phyloP scores from a whole-genome alignment of 352 stramenopile species.

The Pythium biforme region DNA sequence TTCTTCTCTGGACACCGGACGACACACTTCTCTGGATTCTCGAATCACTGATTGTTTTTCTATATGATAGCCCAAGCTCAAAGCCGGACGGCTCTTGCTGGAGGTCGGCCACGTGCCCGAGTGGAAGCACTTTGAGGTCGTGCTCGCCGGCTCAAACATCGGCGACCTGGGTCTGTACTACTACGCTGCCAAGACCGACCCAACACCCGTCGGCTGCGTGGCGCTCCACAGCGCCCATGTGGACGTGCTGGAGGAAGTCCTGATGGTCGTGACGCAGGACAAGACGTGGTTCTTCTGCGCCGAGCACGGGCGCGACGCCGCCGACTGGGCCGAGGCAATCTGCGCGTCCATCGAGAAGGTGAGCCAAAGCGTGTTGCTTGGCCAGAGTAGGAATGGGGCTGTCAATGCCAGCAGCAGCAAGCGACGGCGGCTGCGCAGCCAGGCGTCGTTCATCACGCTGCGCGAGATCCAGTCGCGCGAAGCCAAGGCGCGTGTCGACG shows the following conservation, averaged over 20 bases:
- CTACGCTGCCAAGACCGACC: conserved; percentile 44
- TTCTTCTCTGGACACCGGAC: background rate
- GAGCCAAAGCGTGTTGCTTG: conserved; percentile 23
- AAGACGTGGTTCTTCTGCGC: conserved; percentile 84
- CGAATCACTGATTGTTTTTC: background rate
- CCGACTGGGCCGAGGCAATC: conserved; percentile 64
- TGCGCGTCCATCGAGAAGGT: conserved; percentile 56
- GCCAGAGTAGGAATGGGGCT: conserved; percentile 3
- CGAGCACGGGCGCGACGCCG: conserved; percentile 48
- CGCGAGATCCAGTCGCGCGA: conserved; percentile 65
- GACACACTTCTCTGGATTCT: conserved; percentile 2
- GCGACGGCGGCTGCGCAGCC: conserved; percentile 42
- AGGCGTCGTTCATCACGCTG: conserved; percentile 42
- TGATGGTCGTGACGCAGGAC: conserved; percentile 75
- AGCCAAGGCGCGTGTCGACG: conserved; percentile 46
- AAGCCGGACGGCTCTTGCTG: conserved; percentile 50
- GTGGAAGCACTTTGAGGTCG: conserved; percentile 65
- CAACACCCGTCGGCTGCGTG: conserved; percentile 48
- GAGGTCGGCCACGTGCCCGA: conserved; percentile 50
- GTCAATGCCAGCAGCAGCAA: background rate
- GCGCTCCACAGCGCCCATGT: conserved; percentile 62
- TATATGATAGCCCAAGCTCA: conserved; percentile 53
- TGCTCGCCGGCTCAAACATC: conserved; percentile 52
- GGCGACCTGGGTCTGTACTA: conserved; percentile 70
- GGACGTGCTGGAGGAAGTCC: conserved; percentile 69